These are phyloP conservation scores for Sporothrix pseudoabietina DNA, from an alignment of 2,329 filamentous ascomycete genomes.

Conservation along the genomic window DNA sequence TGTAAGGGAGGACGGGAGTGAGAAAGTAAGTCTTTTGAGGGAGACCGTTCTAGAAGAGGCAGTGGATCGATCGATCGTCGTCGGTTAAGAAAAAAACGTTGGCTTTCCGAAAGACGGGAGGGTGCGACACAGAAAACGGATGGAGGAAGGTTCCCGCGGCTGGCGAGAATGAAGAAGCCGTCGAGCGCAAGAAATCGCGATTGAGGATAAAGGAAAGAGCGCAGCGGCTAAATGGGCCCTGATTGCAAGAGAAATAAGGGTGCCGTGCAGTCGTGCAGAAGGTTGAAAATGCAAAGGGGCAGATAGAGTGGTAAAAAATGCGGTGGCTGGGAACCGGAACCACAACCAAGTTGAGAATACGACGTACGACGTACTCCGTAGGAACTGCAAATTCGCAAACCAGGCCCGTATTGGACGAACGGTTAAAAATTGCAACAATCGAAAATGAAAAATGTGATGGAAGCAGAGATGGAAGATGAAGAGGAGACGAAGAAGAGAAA, in stretches of 20 bases:
- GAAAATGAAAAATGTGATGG: not conserved
- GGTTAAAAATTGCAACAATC: not conserved
- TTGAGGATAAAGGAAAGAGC: conserved; percentile 8
- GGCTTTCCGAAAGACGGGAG: conserved; percentile 10
- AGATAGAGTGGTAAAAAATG: conserved; percentile 29
- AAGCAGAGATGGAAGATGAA: not conserved
- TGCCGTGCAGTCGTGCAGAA: conserved; percentile 19
- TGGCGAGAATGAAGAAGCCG: conserved; percentile 11
- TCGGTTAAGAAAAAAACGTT: not conserved
- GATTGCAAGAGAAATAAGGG: conserved; percentile 24
- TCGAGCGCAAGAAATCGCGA: not conserved
- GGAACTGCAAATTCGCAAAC: not conserved
- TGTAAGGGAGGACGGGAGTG: conserved; percentile 23
- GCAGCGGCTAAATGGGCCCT: conserved; percentile 25
- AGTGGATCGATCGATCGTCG: conserved; percentile 19
- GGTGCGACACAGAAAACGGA: not conserved
- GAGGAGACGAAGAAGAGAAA: not conserved
- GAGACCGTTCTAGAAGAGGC: conserved; percentile 20
- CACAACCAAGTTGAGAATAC: conserved; percentile 22
- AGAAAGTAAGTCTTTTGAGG: not conserved
- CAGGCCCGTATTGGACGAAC: not conserved
- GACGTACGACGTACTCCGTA: too few species aligned
- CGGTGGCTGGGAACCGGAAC: conserved; percentile 33
- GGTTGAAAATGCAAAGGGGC: conserved; percentile 14
- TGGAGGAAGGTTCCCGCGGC: not conserved